phyloP scores from a whole-genome alignment of 164 flowering plant genomes.

The Tetracentron sinense region DNA sequence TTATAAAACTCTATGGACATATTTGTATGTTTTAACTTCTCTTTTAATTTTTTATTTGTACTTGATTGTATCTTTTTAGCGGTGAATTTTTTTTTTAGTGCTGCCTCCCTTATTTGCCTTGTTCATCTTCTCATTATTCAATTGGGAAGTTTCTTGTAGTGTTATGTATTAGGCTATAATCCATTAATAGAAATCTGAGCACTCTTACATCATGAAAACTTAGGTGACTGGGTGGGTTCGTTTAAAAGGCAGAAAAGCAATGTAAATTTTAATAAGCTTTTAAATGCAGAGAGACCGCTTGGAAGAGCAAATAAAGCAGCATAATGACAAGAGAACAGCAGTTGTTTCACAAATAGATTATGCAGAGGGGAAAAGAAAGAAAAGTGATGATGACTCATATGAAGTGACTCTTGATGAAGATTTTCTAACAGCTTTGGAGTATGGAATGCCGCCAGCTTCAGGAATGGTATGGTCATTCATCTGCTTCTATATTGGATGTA shows the following conservation, averaged over 20 bases:
- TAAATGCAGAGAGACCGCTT: constrained; percentile 66
- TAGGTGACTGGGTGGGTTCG: neutral
- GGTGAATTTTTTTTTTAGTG: too few species aligned
- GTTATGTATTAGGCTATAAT: too few species aligned
- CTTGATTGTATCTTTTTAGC: too few species aligned
- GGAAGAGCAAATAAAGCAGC: constrained; percentile 90
- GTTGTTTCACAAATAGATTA: constrained; percentile 21
- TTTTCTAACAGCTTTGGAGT: constrained; percentile 84
- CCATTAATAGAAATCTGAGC: too few species aligned
- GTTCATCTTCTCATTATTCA: too few species aligned
- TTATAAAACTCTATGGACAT: too few species aligned
- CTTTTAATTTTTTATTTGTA: too few species aligned
- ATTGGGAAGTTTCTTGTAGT: too few species aligned
- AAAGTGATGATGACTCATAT: constrained; percentile 59
- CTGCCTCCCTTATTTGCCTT: too few species aligned
- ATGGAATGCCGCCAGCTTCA: constrained; percentile 99
- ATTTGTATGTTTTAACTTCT: too few species aligned
- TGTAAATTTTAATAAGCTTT: neutral
- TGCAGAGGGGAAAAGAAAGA: constrained; percentile 27
- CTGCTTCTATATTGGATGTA: neutral
- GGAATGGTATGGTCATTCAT: constrained; percentile 69
- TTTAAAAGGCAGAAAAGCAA: too few species aligned
- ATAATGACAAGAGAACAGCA: constrained; percentile 57
- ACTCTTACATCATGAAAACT: neutral
- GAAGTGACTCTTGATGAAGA: constrained; percentile 93